Base-by-base conservation (phyloP, 176 grass and related monocot species). In the Tillandsia leiboldiana region DNA sequence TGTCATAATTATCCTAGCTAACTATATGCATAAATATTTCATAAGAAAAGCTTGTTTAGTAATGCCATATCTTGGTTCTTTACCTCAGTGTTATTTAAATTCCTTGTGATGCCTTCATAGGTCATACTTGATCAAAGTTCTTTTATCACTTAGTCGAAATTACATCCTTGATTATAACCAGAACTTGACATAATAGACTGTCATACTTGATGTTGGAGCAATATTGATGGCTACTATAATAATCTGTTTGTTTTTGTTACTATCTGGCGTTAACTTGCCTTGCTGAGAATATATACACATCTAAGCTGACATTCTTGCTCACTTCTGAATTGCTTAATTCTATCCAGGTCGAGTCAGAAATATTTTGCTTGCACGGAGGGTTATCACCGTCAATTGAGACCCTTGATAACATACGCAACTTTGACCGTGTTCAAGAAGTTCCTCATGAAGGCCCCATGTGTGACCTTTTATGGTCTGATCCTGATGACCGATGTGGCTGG, bases 401-500 rank as follows among this genome's bases (percentile, higher is more conserved):
- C 7, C 88, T 96, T 2, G 88, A 91, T 73, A 96, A 86, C 79
- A 91, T 96, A 82, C 88, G 88, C 17, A 96, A 91, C 73, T 96
- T 91, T 12, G 92, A 96, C 11, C 83, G 92, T 8, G 81, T 91
- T 70, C 92, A 96, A 80, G 92, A 96, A 75, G 92, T 96, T 91
- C 92, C 88, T 65, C 92, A 96, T 70, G 92, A 96, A 85, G 92
- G 92, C 2, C 92, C 92, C 26, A 96, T 96, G 92, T 96, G 92
- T 77, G 92, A 96, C 87, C 92, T 96, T 82, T 63, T 96, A 48
- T 96, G 92, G 92, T 96, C 88, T 73, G 92, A 96, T 67, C 92
- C 92, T 18, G 92, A 96, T 15, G 92, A 96, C 57, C 73, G 92
- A 75, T 96, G 92, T 67, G 92, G 92, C 57, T 96, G 92, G 92